Base-by-base conservation (phyloP, 768 basidiomycete species). In the Tricholoma sp. region DNA sequence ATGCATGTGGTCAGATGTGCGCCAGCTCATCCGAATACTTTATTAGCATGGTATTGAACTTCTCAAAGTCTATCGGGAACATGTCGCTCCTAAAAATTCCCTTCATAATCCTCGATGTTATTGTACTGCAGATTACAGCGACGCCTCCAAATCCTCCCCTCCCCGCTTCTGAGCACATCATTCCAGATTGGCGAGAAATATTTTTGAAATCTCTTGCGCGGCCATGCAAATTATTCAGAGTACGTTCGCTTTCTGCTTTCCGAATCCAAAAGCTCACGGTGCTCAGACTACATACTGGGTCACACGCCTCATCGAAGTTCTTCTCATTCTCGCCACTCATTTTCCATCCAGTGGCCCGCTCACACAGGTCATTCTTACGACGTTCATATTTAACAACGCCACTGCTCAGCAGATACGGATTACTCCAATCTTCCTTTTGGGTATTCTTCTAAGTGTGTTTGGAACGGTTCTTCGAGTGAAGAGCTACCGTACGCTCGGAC, bases 51-150 rank as follows among this genome's bases (percentile, higher is more conserved):
- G 21, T 22, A 39, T 22, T n/a, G n/a, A n/a, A n/a, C n/a, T n/a
- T n/a, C n/a, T n/a, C n/a, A n/a, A n/a, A n/a, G n/a, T n/a, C n/a
- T n/a, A n/a, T n/a, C n/a, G n/a, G n/a, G n/a, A 10, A 21, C 22
- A 64, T 68, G 64, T 59, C 67, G 32, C 63, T 74, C 56, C 37
- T 69, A 46, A 76, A 74, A 39, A 59, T 77, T 9, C 75, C 74
- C 2, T 61, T 78, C 59, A 64, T 72, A 27, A 57, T 76, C 22
- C 43, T 65, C 6, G 67, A 74, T 18, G 72, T 71, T 10, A 35
- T 75, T 41, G 70, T 69, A 54, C 76, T 78, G 71, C 68, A 66
- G 41, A 58, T 74, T 39, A 69, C 69, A n/a, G 69, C 69, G 39
- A 74, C 68, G 31, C 73, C 75, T 2, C 77, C 68, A 2, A 75